Base-by-base conservation (phyloP, 1,284 basidiomycete genomes). In the Puccinia polysora region DNA sequence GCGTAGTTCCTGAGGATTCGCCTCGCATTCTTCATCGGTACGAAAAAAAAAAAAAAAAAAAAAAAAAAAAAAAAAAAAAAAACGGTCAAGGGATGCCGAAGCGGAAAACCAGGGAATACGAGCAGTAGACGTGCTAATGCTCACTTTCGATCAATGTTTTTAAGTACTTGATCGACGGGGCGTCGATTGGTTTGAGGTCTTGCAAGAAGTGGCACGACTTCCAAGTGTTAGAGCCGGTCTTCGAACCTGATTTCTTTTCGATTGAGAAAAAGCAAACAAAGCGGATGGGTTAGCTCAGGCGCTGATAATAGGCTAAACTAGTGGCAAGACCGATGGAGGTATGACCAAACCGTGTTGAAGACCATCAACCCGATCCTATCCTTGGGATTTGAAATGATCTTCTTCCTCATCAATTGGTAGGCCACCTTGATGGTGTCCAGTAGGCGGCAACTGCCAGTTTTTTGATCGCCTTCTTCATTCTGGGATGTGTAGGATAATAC, bases 381-480 rank as follows among this genome's bases (percentile, higher is more conserved):
- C 52, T 65, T 65, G 28, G 63, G 47, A 38, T 38, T 65, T 10
- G 63, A 65, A 10, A 65, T 65, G 49, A 65, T 65, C 50, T 53
- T 65, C 30, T 52, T 5, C 36, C n/a, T 65, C 47, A 65, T 65
- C 50, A 65, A 34, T 52, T 65, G 47, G 34, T 52, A 65, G 30
- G 47, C 50, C 2, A 50, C 49, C 30, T 65, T 49, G 23, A 65
- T 38, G 1, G 36, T 65, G 18, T 65, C 63, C 30, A 65, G 32
- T 49, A 65, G 38, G 32, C 50, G 32, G 47, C 59, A 63, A 15
- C 59, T 63, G 10, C 20, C 38, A 20, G 25, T 53, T 10, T 53
- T 23, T 10, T 18, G 15, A n/a, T 53, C 36, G 20, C 28, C 20
- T 32, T 63, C 60, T 4, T 18, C 43, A 18, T 23, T 30, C 25